Percentiles rank a stretch among this genome's conserved stretches.
These are phyloP conservation scores for Wickerhamiella hasegawae DNA, from an alignment of 805 yeast genomes.

Conservation along the genomic window DNA sequence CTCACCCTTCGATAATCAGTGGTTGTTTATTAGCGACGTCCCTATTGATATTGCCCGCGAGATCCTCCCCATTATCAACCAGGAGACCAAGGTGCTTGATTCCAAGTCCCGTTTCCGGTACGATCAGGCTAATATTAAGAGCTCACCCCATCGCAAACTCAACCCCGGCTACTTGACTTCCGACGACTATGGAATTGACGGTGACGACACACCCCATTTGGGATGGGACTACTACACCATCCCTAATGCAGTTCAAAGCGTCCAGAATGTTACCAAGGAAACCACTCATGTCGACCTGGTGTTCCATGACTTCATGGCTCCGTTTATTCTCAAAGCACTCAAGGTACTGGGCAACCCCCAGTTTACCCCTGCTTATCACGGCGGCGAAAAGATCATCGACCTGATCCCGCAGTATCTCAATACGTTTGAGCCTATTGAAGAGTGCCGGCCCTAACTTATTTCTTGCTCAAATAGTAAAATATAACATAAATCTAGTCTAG, in stretches of 20 bases:
- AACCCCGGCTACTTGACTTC: constrained; percentile 62
- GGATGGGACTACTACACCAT: constrained; percentile 41
- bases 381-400: constrained; percentile 10
- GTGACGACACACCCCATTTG: constrained; percentile 65
- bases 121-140: not conserved
- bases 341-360: constrained; percentile 16
- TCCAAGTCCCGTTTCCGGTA: not conserved
- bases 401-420: constrained; percentile 11
- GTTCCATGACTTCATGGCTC: constrained; percentile 60
- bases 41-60: constrained; percentile 42
- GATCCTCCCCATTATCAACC: constrained; percentile 39
- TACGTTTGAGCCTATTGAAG: not conserved
- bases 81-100: constrained; percentile 11
- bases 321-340: constrained; percentile 33
- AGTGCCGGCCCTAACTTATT: not conserved
- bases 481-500: no score
- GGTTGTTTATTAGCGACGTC: constrained; percentile 48
- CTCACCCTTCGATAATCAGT: constrained; percentile 67
- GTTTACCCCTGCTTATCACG: not conserved
- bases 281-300: constrained; percentile 44
- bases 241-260: constrained; percentile 65
- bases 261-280: constrained; percentile 15
- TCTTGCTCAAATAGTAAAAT: no score
- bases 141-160: not conserved
- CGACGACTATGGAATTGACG: constrained; percentile 74